phyloP scores from a whole-genome alignment of 345 rosid genomes.

The sweet orange (Citrus sinensis) region DVS_A1.0 CM039168.1:2847001-2847500 shows the following conservation, averaged over 20 bases:
- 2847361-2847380: slow-evolving; percentile 37
- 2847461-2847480: slow-evolving; percentile 80
- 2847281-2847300: background rate
- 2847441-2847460: slow-evolving; percentile 78
- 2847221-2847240: slow-evolving; percentile 79
- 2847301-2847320: background rate
- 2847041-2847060: slow-evolving; percentile 41
- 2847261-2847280: slow-evolving; percentile 2
- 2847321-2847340: slow-evolving; percentile 58
- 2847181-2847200: slow-evolving; percentile 23
- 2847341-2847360: slow-evolving; percentile 39
- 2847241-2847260: slow-evolving; percentile 2
- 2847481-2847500: slow-evolving; percentile 75
- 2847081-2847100: slow-evolving; percentile 46
- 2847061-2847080: slow-evolving; percentile 24
- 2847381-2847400: slow-evolving; percentile 79
- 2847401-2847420: slow-evolving; percentile 80
- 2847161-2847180: slow-evolving; percentile 7
- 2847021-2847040: slow-evolving; percentile 44
- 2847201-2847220: slow-evolving; percentile 33
- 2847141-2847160: slow-evolving; percentile 11
- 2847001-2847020: background rate
- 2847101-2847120: slow-evolving; percentile 13
- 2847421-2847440: slow-evolving; percentile 81
- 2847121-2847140: slow-evolving; percentile 14